These are phyloP conservation scores for Plasmodium billcollinsi DNA, from an alignment of 169 alveolate species.

Conservation along the genomic window DNA sequence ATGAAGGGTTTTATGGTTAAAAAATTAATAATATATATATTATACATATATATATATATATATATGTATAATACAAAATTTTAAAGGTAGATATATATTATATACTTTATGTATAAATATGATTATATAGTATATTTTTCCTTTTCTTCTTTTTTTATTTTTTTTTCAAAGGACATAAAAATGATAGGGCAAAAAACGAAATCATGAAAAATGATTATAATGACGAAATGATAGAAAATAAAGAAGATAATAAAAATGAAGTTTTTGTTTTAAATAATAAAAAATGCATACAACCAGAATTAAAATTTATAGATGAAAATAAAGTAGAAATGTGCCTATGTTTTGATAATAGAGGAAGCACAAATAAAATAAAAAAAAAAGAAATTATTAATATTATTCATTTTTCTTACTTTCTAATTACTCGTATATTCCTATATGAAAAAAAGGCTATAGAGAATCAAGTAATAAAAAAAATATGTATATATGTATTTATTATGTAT, in stretches of 20 bases:
- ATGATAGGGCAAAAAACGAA: background rate
- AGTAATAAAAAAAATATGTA: constrained; percentile 6
- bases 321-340: constrained; percentile 63
- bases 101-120: background rate
- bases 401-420: constrained; percentile 44
- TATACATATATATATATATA: constrained; percentile 3
- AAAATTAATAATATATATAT: background rate
- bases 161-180: background rate
- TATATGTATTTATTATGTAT: background rate
- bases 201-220: background rate
- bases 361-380: constrained; percentile 20
- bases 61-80: background rate
- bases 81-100: background rate
- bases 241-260: background rate
- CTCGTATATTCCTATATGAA: constrained; percentile 47
- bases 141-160: background rate
- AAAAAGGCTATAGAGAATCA: constrained; percentile 37
- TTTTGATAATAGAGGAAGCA: constrained; percentile 66
- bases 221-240: background rate
- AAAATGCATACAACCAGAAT: constrained; percentile 5
- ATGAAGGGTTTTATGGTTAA: background rate
- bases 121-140: background rate
- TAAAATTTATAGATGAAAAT: background rate
- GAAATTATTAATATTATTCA: constrained; percentile 14
- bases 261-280: background rate